These are phyloP conservation scores for Wickerhamomyces chaumierensis DNA, from an alignment of 805 yeast species.

Conservation along the genomic window DNA sequence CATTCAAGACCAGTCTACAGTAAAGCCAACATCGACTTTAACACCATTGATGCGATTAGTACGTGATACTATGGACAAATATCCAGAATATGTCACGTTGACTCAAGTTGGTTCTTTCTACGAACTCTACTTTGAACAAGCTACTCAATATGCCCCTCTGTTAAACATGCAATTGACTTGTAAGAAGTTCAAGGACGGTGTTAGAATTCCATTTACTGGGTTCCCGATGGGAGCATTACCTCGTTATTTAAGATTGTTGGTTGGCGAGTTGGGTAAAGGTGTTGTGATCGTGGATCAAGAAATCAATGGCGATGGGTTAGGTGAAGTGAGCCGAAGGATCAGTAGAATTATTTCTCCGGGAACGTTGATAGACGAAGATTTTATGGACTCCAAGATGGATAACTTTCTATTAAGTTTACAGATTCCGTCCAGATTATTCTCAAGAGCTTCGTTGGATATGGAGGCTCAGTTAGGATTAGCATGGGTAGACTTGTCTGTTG, in stretches of 20 bases:
- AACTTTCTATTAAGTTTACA: conserved; percentile 60
- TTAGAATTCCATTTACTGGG: conserved; percentile 71
- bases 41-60: conserved; percentile 27
- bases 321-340: conserved; percentile 51
- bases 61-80: conserved; percentile 29
- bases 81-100: conserved; percentile 45
- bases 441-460: conserved; percentile 22
- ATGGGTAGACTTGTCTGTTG: conserved; percentile 87
- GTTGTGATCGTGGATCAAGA: conserved; percentile 54
- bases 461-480: conserved; percentile 53
- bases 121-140: conserved; percentile 85
- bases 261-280: conserved; percentile 54
- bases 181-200: conserved; percentile 31
- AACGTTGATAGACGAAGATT: conserved; percentile 77
- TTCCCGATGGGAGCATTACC: conserved; percentile 69
- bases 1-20: too few relatives aligned
- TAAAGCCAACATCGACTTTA: conserved; percentile 3
- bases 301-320: conserved; percentile 22
- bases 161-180: conserved; percentile 64
- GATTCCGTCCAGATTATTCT: conserved; percentile 39
- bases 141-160: conserved; percentile 56
- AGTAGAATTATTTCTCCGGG: conserved; percentile 86
- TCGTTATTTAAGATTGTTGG: conserved; percentile 62
- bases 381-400: conserved; percentile 60
- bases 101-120: conserved; percentile 84